phyloP scores from a whole-genome alignment of 2,329 filamentous ascomycete genomes.

The Scedosporium aurantiacum region DNA sequence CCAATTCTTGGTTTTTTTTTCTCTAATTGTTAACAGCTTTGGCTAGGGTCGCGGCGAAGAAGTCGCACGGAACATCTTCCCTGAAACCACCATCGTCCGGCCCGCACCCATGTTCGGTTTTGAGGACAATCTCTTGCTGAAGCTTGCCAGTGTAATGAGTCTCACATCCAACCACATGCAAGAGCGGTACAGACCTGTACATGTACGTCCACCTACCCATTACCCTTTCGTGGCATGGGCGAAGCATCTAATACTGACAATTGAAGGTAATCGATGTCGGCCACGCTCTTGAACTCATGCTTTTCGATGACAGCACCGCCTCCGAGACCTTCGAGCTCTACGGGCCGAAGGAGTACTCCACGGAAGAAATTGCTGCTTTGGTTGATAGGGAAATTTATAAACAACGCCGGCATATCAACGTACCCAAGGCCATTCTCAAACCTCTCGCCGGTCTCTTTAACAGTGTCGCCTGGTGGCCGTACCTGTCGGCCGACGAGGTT shows the following conservation, averaged over 20 bases:
- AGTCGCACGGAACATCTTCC: constrained; percentile 78
- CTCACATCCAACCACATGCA: constrained; percentile 88
- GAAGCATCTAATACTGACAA: neutral
- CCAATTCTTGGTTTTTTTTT: neutral
- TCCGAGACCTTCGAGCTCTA: constrained; percentile 90
- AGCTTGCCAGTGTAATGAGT: constrained; percentile 69
- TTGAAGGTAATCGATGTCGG: constrained; percentile 79
- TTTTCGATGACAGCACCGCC: constrained; percentile 81
- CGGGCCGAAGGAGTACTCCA: constrained; percentile 85
- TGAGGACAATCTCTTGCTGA: constrained; percentile 84
- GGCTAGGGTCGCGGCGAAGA: constrained; percentile 64
- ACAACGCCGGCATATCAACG: constrained; percentile 78
- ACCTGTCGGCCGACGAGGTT: constrained; percentile 71
- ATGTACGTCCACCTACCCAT: constrained; percentile 43
- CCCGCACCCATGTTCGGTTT: constrained; percentile 91
- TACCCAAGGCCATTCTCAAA: constrained; percentile 73
- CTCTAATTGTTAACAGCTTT: constrained; percentile 9
- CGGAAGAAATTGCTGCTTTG: constrained; percentile 72
- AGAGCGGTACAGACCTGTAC: constrained; percentile 82
- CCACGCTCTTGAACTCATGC: constrained; percentile 76
- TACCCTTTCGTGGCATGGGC: neutral
- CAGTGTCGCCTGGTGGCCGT: constrained; percentile 79
- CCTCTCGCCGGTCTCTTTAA: constrained; percentile 66
- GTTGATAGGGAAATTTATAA: constrained; percentile 92
- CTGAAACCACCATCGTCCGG: constrained; percentile 92